phyloP scores from a whole-genome alignment of 805 yeast genomes.

The Metschnikowia shivogae region DNA sequence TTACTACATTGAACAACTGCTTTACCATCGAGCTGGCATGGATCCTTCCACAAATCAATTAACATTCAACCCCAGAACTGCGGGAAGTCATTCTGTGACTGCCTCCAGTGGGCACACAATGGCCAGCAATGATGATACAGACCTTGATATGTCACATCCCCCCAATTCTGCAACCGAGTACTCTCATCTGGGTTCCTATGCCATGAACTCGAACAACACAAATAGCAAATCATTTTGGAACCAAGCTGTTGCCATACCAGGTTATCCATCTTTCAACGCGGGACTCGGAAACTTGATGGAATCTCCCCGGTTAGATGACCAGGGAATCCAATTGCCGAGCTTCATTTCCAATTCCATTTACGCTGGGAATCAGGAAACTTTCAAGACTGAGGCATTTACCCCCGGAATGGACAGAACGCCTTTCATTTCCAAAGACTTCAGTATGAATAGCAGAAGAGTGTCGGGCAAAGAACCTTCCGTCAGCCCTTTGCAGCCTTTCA shows the following conservation, averaged over 20 bases:
- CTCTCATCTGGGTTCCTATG: background rate
- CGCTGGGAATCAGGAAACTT: slow-evolving; percentile 1
- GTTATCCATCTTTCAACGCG: background rate
- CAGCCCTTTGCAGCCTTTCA: slow-evolving; percentile 5
- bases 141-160: slow-evolving; percentile 11
- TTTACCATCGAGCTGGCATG: background rate
- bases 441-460: slow-evolving; percentile 7
- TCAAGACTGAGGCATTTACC: background rate
- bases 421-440: slow-evolving; percentile 8
- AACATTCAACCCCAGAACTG: slow-evolving; percentile 13
- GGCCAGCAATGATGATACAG: slow-evolving; percentile 13
- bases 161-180: background rate
- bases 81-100: slow-evolving; percentile 17
- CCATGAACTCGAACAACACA: background rate
- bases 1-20: too few relatives aligned
- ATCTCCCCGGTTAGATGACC: slow-evolving; percentile 10
- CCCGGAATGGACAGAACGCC: slow-evolving; percentile 1
- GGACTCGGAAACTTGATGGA: slow-evolving; percentile 5
- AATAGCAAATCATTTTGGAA: slow-evolving; percentile 1
- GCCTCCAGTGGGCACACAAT: slow-evolving; percentile 15
- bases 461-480: slow-evolving; percentile 6
- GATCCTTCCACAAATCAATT: slow-evolving; percentile 1
- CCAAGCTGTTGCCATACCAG: background rate
- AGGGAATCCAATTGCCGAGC: slow-evolving; percentile 17
- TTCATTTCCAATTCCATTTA: slow-evolving; percentile 13